Base-by-base conservation (phyloP, 768 basidiomycete genomes). In the Macrolepiota fuliginosa region DNA sequence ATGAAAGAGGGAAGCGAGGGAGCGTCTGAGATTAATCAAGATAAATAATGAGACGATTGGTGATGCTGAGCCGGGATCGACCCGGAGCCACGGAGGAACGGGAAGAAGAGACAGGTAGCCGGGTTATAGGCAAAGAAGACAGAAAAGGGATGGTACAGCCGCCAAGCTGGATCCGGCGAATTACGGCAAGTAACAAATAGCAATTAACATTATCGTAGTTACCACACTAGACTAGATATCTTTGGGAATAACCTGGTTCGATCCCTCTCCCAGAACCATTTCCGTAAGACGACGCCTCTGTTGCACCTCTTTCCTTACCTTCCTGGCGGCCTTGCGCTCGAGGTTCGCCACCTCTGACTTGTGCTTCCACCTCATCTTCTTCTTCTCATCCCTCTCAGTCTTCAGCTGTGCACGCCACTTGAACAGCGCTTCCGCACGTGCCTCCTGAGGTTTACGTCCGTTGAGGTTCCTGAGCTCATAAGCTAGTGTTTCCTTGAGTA, bases 371-470 rank as follows among this genome's bases (percentile, higher is more conserved):
- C 79, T 82, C 65, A 80, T 81, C 77, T 87, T 88, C 75, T 82
- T 79, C 70, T 84, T 81, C 54, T 80, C 83, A 64, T 83, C 83
- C 62, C 81, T 76, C 64, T 89, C 81, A 54, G 82, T 79, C 61
- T 82, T 79, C 59, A 91, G 62, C 64, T 78, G 77, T 68, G 84
- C 79, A 63, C 85, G 79, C 82, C 85, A 93, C 72, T 87, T 90
- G 78, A 84, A 92, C 37, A 81, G 80, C 52, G 89, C 92, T 68
- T 93, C 91, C 11, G 87, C 87, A 47, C 80, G 83, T 2, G 88
- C 90, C 62, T 89, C 87, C 64, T 79, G 78, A 60, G 73, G 72
- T 24, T 80, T 84, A 42, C 90, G 85, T 24, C 88, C 89, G 56
- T 83, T 80, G 65, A 87, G 70, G 61, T 86, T 73, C 62, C 77